Evolutionary conservation across 805 yeast genomes (phyloP), one percentile per base, ranked within the genome.

Genomic region (Yarrowia phangngaensis): DNA sequence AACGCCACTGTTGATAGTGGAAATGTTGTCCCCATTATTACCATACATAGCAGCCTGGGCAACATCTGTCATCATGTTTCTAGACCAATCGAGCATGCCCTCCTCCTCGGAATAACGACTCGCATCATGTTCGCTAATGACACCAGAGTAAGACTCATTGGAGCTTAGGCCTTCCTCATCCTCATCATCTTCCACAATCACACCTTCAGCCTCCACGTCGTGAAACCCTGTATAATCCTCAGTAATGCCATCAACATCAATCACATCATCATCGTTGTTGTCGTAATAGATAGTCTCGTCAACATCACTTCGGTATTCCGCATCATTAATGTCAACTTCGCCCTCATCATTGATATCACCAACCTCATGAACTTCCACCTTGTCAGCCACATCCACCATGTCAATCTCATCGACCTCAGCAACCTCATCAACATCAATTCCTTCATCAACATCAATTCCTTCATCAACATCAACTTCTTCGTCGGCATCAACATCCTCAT

Each of bases 191-290:
- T 32, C 52, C 16, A 28, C 36, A 11, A 24, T 26, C 14, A 45
- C 47, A 8, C 38, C 32, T 8, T 45, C 51, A 14, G 29, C 51
- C 14, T 41, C 51, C 1, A 26, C 51, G 6, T 47, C 43, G 31
- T 51, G 46, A 27, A 33, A 20, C 13, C 31, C 40, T 6, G 30
- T 51, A 6, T 43, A 49, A 15, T 49, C 51, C 20, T 40, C 24
- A 8, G 32, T 30, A 16, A 22, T 22, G 2, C 33, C 33, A n/a
- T 51, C 53, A n/a, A 22, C 35, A 11, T 20, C 35, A 4, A 29
- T 34, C 22, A 46, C 52, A 7, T 49, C 53, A 3, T 22, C 53
- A 19, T 33, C 47, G 20, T 51, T 53, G 11, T 16, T 20, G 29
- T 22, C 31, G 8, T 51, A 28, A 15, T 13, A 11, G 33, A 22